A percentile compares a stretch with the other conserved stretches of the same genome.
These are phyloP conservation scores for Bretschneidera sinensis DNA, from an alignment of 345 rosid genomes.

Conservation along the genomic window DNA sequence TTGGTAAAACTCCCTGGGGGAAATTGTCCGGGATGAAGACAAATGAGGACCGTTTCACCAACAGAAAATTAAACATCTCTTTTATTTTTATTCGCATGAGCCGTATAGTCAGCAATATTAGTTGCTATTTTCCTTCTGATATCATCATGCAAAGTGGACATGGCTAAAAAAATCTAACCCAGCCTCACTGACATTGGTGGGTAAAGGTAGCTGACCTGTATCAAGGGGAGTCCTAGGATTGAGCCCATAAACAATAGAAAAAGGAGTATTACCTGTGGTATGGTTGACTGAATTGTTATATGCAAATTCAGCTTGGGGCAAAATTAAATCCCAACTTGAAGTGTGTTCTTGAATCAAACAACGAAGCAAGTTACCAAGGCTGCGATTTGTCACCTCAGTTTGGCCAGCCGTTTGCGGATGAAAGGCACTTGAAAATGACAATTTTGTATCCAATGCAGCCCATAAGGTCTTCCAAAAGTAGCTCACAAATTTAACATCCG, in stretches of 20 bases:
- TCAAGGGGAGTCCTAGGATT: too few relatives aligned
- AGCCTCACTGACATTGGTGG: too few relatives aligned
- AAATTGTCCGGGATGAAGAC: background rate
- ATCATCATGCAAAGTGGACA: too few relatives aligned
- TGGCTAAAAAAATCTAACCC: too few relatives aligned
- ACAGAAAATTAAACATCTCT: background rate
- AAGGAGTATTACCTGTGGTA: background rate
- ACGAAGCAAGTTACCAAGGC: conserved; percentile 3
- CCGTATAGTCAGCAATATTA: too few relatives aligned
- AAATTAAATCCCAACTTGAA: background rate
- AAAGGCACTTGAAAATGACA: background rate
- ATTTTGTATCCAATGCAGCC: background rate
- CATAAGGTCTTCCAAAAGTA: too few relatives aligned
- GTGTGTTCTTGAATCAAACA: background rate
- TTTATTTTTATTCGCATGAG: too few relatives aligned
- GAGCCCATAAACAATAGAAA: too few relatives aligned
- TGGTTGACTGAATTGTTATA: background rate
- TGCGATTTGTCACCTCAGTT: background rate
- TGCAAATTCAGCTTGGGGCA: background rate
- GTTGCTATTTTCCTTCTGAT: too few relatives aligned
- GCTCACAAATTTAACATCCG: background rate
- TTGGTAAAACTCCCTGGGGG: too few relatives aligned
- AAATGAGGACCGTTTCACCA: background rate
- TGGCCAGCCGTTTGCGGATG: conserved; percentile 5
- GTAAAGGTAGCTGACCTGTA: too few relatives aligned